Evolutionary conservation across 441 rosid genomes (phyloP).

Genomic region (Adansonia rubrostipa): DNA sequence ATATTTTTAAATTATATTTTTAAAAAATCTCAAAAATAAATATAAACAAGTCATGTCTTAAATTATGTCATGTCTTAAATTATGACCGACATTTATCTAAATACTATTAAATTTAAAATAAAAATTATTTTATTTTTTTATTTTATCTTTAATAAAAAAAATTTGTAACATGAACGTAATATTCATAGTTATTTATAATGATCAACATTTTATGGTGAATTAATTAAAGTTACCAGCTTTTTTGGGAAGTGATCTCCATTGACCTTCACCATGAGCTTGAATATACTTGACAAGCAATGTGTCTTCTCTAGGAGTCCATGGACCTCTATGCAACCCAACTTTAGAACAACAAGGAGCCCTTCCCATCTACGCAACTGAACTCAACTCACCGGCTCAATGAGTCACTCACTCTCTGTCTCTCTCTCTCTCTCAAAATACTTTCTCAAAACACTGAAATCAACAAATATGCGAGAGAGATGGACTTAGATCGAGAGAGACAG

Average conservation of each 20-base stretch:
- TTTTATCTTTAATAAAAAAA: no score
- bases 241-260: slow-evolving; percentile 68
- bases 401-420: background rate
- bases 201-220: background rate
- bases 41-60: no score
- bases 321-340: slow-evolving; percentile 66
- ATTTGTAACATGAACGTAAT: no score
- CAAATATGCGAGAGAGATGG: no score
- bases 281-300: slow-evolving; percentile 55
- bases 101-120: no score
- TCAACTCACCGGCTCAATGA: no score
- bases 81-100: no score
- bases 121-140: no score
- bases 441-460: background rate
- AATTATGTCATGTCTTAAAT: no score
- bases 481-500: background rate
- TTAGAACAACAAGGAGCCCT: slow-evolving; percentile 75
- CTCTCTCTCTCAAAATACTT: background rate
- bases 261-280: slow-evolving; percentile 61
- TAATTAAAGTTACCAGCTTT: slow-evolving; percentile 50
- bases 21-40: no score
- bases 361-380: slow-evolving; percentile 43
- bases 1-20: no score
- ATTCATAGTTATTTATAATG: no score
- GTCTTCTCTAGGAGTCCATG: slow-evolving; percentile 69